phyloP scores from a whole-genome alignment of 2,329 filamentous ascomycete genomes.

The Cryphonectria japonica region DNA sequence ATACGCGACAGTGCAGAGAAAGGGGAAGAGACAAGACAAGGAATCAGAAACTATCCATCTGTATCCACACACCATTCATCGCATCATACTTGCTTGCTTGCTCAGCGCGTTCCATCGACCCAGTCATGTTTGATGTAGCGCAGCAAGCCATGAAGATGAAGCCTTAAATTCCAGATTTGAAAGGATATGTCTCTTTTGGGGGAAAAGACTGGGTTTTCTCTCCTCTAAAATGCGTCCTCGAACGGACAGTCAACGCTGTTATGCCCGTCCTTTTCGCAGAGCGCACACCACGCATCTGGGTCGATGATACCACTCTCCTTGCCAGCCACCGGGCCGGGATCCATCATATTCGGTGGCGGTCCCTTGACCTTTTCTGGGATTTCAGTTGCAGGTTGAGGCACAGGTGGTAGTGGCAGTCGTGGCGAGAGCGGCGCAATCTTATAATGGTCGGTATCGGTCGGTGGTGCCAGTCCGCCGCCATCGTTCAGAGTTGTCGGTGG shows the following conservation, averaged over 20 bases:
- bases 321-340: slow-evolving; percentile 71
- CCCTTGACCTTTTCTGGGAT: slow-evolving; percentile 48
- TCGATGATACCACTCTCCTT: slow-evolving; percentile 81
- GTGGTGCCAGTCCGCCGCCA: slow-evolving; percentile 7
- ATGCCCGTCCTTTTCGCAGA: slow-evolving; percentile 95
- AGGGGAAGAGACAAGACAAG: not conserved
- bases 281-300: slow-evolving; percentile 90
- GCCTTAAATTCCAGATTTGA: too few relatives aligned
- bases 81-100: not conserved
- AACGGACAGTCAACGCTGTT: slow-evolving; percentile 95
- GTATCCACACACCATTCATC: not conserved
- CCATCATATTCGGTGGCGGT: slow-evolving; percentile 64
- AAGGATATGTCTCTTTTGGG: too few relatives aligned
- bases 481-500: slow-evolving; percentile 30
- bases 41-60: not conserved
- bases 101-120: not conserved
- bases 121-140: slow-evolving; percentile 24
- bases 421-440: slow-evolving; percentile 61
- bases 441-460: slow-evolving; percentile 44
- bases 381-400: slow-evolving; percentile 43
- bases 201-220: too few relatives aligned
- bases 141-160: not conserved
- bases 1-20: not conserved
- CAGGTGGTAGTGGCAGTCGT: slow-evolving; percentile 39
- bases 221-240: slow-evolving; percentile 73